Base-by-base conservation (phyloP, 2,329 filamentous ascomycete species). In the Xylariales sp. region DNA sequence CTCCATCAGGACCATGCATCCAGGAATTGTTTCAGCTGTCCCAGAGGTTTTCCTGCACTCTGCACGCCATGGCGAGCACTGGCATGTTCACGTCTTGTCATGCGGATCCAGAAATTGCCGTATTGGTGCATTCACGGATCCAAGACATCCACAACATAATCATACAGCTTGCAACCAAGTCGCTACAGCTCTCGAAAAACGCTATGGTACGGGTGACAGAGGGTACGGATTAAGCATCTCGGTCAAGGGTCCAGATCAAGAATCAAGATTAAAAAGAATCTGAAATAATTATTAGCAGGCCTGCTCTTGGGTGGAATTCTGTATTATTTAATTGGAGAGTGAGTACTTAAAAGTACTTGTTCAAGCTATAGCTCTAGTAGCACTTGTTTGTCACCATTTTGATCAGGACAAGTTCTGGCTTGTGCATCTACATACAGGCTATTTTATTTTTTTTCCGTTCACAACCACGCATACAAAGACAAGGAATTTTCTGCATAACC, bases 1-100 rank as follows among this genome's bases (percentile, higher is more conserved):
- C n/a, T 41, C 16, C 23, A 28, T 59, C 43, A 45, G 14, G 12
- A 32, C 28, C 23, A 3, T 67, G 34, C 9, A 9, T 69, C 6
- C 49, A 67, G 23, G 53, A 56, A 10, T 46, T 63, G 39, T 63
- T 63, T 63, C 28, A 34, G 16, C 43, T 69, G 1, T 61, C 63
- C 4, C 53, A 28, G 12, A 10, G 46, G 30, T 64, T 63, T 16
- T 50, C 54, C 12, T 62, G 9, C 3, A 36, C 30, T 52, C 32
- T 48, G 10, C 39, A 30, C n/a, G 30, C 39, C 34, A 46, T 49
- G n/a, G 6, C 9, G 3, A 48, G 14, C 50, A 5, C 43, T 6
- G 59, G 48, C 1, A 55, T 18, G 16, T 30, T 49, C 7, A 50
- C 12, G 39, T 34, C 16, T 23, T 14, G 39, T 34, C 49, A 58